phyloP scores from a whole-genome alignment of 140 eudicot genomes.

The Stevia rebaudiana region DNA sequence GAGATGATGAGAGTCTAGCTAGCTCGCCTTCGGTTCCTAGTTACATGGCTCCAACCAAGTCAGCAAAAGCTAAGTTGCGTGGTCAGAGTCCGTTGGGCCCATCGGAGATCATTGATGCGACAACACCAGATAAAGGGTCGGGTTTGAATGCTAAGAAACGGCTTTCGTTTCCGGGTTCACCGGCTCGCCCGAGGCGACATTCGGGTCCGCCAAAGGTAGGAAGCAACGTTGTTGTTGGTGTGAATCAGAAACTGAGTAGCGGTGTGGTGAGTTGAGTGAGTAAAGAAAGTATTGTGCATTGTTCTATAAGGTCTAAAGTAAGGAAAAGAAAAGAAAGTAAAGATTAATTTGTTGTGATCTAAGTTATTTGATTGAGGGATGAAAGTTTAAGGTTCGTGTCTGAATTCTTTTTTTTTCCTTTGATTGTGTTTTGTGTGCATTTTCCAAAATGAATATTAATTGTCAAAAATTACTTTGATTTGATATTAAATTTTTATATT shows the following conservation, averaged over 20 bases:
- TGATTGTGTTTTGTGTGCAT: slow-evolving; percentile 35
- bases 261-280: slow-evolving; percentile 26
- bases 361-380: slow-evolving; percentile 32
- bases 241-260: slow-evolving; percentile 19
- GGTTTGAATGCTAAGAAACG: slow-evolving; percentile 48
- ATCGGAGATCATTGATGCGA: slow-evolving; percentile 23
- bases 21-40: slow-evolving; percentile 66
- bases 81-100: slow-evolving; percentile 61
- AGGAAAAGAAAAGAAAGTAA: background rate
- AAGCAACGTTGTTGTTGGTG: slow-evolving; percentile 26
- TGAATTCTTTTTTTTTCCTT: slow-evolving; percentile 23
- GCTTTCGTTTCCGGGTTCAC: slow-evolving; percentile 62
- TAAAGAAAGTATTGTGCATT: slow-evolving; percentile 18
- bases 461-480: slow-evolving; percentile 18
- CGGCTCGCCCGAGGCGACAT: slow-evolving; percentile 62
- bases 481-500: background rate
- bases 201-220: slow-evolving; percentile 65
- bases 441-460: slow-evolving; percentile 27
- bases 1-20: slow-evolving; percentile 67
- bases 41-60: slow-evolving; percentile 64
- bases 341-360: slow-evolving; percentile 31
- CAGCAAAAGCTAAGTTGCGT: slow-evolving; percentile 50
- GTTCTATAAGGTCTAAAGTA: slow-evolving; percentile 14
- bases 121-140: slow-evolving; percentile 36
- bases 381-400: slow-evolving; percentile 31